Evolutionary conservation across 2,329 filamentous ascomycete species (phyloP), one percentile per base, ranked within the genome.

Genomic region (Rhynchosporium secalis): DNA sequence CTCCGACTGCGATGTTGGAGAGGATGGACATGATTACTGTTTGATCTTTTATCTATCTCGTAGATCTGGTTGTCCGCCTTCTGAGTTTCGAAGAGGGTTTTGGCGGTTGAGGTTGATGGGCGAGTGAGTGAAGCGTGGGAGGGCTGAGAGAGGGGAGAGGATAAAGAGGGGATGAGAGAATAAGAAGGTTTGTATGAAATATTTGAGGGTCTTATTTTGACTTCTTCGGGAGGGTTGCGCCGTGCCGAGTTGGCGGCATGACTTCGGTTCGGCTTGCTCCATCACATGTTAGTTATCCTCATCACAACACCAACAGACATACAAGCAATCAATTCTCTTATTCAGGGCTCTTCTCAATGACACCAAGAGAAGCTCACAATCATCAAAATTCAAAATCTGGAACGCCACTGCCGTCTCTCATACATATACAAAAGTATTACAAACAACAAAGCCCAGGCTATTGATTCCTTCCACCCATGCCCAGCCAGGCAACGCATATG

Each of bases 1-100:
- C 64, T 70, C 69, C 75, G 6, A 79, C 76, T 3, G 76, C 71
- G 56, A 73, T 43, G 31, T 69, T 67, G 56, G 75, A 72, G 59
- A 78, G 59, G 59, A 73, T 51, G 15, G 70, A 69, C 77, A 79
- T 79, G 48, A 9, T 65, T 51, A 38, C 9, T 31, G 20, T 5
- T 36, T 61, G 8, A 8, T 43, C 13, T n/a, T n/a, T 43, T n/a
- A 6, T 12, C 20, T 43, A 15, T 6, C 12, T 43, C 5, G 6
- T 43, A 15, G 15, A 43, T 1, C 54, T 77, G 68, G 96, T 92
- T 31, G n/a, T 33, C 31, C 1, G 45, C 38, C 46, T 31, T 36
- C 33, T 36, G 31, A 20, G n/a, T 31, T 20, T 20, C 1, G 20
- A 20, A 20, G 20, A 26, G 55, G 45, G 41, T 1, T n/a, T 26